A percentile compares a stretch with the other conserved stretches of the same genome.
These are phyloP conservation scores for Fraxinus sp. DNA, from an alignment of 305 asterid species.

Conservation along the genomic window DNA sequence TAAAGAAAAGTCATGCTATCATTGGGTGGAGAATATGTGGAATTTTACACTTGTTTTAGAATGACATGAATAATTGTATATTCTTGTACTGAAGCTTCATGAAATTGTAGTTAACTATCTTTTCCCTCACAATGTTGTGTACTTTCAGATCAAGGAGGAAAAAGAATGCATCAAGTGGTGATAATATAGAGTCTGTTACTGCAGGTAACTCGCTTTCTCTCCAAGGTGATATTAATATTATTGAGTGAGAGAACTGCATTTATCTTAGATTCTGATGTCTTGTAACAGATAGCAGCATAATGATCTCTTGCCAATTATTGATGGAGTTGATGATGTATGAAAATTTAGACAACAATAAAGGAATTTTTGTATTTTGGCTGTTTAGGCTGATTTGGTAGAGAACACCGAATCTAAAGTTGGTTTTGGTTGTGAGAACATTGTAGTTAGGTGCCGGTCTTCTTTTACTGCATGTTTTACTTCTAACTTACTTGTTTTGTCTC, in stretches of 20 bases:
- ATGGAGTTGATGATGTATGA: not conserved
- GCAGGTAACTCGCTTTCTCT: slow-evolving; percentile 43
- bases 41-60: not conserved
- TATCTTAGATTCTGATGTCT: not conserved
- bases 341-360: not conserved
- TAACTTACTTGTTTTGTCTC: slow-evolving; percentile 10
- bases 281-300: not conserved
- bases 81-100: not conserved
- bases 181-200: slow-evolving; percentile 52
- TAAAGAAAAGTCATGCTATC: not conserved
- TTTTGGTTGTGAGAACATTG: not conserved
- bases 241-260: not conserved
- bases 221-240: not conserved
- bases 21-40: not conserved
- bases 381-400: not conserved
- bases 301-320: slow-evolving; percentile 1
- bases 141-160: slow-evolving; percentile 78
- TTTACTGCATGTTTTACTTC: not conserved
- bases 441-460: slow-evolving; percentile 7
- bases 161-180: slow-evolving; percentile 73
- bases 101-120: not conserved
- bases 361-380: not conserved
- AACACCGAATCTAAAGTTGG: not conserved
- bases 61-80: not conserved
- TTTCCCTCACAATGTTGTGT: not conserved